Evolutionary conservation across 225 moss, liverwort and hornwort genomes (phyloP), one percentile per base, ranked within the genome.

Genomic region (Physcomitrellopsis africana): DNA sequence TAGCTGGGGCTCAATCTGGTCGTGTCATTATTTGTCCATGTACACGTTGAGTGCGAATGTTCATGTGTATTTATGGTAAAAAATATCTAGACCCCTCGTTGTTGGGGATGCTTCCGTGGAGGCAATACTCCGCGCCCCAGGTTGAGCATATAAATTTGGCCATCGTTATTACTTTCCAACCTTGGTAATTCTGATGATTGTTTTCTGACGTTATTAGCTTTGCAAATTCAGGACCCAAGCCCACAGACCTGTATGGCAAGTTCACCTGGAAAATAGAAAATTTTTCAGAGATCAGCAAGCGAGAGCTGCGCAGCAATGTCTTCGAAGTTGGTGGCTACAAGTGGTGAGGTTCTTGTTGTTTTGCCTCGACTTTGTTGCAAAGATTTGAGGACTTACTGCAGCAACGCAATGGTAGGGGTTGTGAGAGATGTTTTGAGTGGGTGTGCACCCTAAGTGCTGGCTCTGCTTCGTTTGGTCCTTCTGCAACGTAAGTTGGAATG

Each of bases 301-400:
- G 93, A 74, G 99, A 99, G 81, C 89, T 99, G 71, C 90, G 95
- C 72, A 99, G 95, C 82, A 99, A 99, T 77, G 93, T 99, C 63
- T 99, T 99, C 81, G 97, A 99, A 99, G 97, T 99, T 56, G 97
- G 97, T 85, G 97, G 97, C 68, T 99, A 99, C 80, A 99, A 99
- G 83, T 99, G 95, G 97, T 99, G 87, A 83, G 85, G 27, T 81
- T 70, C 82, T 75, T 42, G 51, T 27, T 59, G 48, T 63, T 42
- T 29, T 56, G 66, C 32, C 20, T 37, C 32, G 32, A 37, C 14
- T 51, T 61, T 52, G 7, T 59, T 59, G 46, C 51, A 32, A 65
- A 44, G 42, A 42, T 17, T 18, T 46, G 11, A 60, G 60, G 48
- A 66, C 22, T 69, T 42, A 18, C 47, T 3, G 5, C 5, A 32